Conservation (phyloP, 306 rosid genomes). For the Amphicarpaea edgeworthii region DNA sequence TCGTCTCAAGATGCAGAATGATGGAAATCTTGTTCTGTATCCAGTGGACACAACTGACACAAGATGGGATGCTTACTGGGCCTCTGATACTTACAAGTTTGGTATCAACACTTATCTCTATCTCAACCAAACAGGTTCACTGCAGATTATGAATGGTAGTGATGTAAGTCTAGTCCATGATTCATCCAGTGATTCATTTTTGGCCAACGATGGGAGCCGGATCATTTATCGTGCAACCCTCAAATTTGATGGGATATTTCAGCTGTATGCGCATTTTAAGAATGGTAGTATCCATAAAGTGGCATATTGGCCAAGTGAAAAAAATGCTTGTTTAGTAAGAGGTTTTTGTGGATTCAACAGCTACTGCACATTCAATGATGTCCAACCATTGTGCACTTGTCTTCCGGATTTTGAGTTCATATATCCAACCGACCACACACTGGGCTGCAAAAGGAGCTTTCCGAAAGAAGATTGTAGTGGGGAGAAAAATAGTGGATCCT, state of each 20-base stretch:
- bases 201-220: no score
- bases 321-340: background rate
- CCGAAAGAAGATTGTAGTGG: slow-evolving; percentile 22
- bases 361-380: slow-evolving; percentile 37
- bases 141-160: background rate
- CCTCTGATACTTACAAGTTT: fast-evolving
- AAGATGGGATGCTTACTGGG: slow-evolving; percentile 35
- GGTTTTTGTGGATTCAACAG: slow-evolving; percentile 47
- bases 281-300: background rate
- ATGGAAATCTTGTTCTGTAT: slow-evolving; percentile 50
- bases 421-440: slow-evolving; percentile 18
- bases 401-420: slow-evolving; percentile 5
- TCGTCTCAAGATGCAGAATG: slow-evolving; percentile 42
- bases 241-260: slow-evolving; percentile 43
- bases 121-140: slow-evolving; percentile 33
- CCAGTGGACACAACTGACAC: background rate
- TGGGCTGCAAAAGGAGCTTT: slow-evolving; percentile 46
- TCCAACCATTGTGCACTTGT: slow-evolving; percentile 31
- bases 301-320: no score
- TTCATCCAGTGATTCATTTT: background rate
- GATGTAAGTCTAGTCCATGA: no score
- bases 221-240: slow-evolving; percentile 43
- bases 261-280: slow-evolving; percentile 24
- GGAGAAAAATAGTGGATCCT: background rate
- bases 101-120: background rate